Evolutionary conservation across 192 early-diverging fungal species (phyloP), one percentile per base, ranked within the genome.

Genomic region (Entomortierella parvispora): DNA sequence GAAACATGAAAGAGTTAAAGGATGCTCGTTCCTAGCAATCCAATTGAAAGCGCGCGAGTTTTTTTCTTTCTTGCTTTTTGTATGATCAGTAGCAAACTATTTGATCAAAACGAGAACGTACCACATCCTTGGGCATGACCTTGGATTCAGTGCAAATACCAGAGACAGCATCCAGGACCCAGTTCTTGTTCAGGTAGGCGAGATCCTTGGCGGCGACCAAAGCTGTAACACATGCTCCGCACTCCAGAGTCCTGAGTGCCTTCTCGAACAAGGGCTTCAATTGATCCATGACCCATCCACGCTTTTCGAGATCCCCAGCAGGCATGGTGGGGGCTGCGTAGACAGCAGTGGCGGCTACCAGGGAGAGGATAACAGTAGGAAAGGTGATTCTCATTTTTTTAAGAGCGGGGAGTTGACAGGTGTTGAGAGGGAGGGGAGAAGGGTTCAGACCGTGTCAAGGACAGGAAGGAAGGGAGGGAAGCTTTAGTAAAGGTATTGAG

Each of bases 201-300:
- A 86, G 48, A 26, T 79, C 81, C 46, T 86, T 86, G 46, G 81
- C 50, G 9, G 71, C 64, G 20, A 79, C 69, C 0, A 86, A 57
- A 22, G 80, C 64, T 6, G 80, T 50, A 40, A 86, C 81, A 61
- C 84, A 86, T 6, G 78, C 75, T 50, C 78, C 80, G 48, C 84
- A 86, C 45, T 77, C 74, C 20, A 77, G 61, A 15, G 52, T 53
- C 54, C 68, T 68, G 47, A 77, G 18, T 0, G 66, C 74, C 32
- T 77, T 77, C 11, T 66, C 28, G 46, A 77, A 77, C 17, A 68
- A 23, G 0, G 62, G 65, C 17, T 55, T 53, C 18, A 77, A 59
- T 37, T 68, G 67, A 46, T 77, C 74, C 6, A 63, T 20, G 31
- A 68, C 48, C 26, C 47, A 45, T 25, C 74, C 74, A 45, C 74